Evolutionary conservation across 371 early-diverging fungal species (phyloP).

Genomic region (Cokeromyces recurvatus): DNA sequence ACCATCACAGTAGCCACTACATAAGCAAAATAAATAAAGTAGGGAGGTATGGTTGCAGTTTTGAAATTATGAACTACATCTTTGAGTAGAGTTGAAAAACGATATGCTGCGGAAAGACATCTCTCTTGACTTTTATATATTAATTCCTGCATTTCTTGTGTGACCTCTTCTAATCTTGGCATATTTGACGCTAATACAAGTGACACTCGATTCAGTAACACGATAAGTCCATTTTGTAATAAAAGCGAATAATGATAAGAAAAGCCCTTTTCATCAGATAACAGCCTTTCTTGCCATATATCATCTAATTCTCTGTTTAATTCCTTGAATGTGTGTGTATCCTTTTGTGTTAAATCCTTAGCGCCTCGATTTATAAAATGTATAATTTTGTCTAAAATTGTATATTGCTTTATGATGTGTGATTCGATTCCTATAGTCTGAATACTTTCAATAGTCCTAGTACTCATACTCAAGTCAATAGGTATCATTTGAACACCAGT

Average conservation of each 20-base stretch:
- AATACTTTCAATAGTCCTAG: too few relatives aligned
- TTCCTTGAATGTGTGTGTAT: constrained; percentile 27
- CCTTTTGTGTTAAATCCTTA: too few relatives aligned
- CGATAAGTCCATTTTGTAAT: constrained; percentile 38
- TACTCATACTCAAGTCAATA: background rate
- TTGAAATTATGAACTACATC: constrained; percentile 20
- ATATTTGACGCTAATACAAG: constrained; percentile 20
- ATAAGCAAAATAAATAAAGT: constrained; percentile 43
- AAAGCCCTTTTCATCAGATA: too few relatives aligned
- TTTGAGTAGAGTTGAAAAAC: constrained; percentile 39
- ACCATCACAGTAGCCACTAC: constrained; percentile 51
- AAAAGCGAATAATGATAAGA: constrained; percentile 28
- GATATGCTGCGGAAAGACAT: constrained; percentile 43
- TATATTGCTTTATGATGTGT: background rate
- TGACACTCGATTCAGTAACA: constrained; percentile 43
- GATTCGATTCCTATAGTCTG: constrained; percentile 4
- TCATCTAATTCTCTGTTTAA: constrained; percentile 35
- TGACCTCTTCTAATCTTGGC: constrained; percentile 20
- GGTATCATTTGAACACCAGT: constrained; percentile 2
- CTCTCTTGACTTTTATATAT: constrained; percentile 33
- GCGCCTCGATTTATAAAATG: constrained; percentile 44
- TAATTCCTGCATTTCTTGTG: constrained; percentile 27
- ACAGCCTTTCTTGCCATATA: constrained; percentile 9
- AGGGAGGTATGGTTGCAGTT: constrained; percentile 31
- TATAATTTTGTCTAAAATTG: constrained; percentile 37